phyloP scores from a whole-genome alignment of 2,329 filamentous ascomycete genomes.

The Beauveria australis region DNA sequence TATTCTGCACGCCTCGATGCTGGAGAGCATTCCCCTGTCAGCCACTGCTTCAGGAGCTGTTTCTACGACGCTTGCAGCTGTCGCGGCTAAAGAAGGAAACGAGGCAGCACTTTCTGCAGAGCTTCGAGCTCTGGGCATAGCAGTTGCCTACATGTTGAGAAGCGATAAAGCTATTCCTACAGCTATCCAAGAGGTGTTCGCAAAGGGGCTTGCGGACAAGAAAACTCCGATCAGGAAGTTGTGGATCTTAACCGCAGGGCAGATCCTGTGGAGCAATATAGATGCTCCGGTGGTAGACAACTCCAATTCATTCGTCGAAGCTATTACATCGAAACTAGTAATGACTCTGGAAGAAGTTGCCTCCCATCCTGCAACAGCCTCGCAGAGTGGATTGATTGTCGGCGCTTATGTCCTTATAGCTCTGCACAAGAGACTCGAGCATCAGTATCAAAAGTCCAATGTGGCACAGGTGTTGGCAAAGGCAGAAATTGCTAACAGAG shows the following conservation, averaged over 20 bases:
- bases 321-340: slow-evolving; percentile 46
- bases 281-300: slow-evolving; percentile 38
- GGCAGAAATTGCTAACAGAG: slow-evolving; percentile 54
- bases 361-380: slow-evolving; percentile 68
- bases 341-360: slow-evolving; percentile 70
- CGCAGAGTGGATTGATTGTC: slow-evolving; percentile 75
- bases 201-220: slow-evolving; percentile 82
- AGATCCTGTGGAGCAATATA: slow-evolving; percentile 54
- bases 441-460: slow-evolving; percentile 45
- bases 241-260: slow-evolving; percentile 71
- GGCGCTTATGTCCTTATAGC: slow-evolving; percentile 68
- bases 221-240: slow-evolving; percentile 66
- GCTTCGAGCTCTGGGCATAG: slow-evolving; percentile 60
- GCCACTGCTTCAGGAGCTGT: slow-evolving; percentile 57
- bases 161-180: slow-evolving; percentile 55
- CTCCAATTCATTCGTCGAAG: slow-evolving; percentile 43
- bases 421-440: slow-evolving; percentile 48
- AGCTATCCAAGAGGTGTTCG: slow-evolving; percentile 58
- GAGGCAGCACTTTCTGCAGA: slow-evolving; percentile 74
- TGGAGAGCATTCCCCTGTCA: slow-evolving; percentile 56
- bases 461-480: slow-evolving; percentile 42
- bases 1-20: slow-evolving; percentile 71
- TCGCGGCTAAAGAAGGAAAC: slow-evolving; percentile 79
- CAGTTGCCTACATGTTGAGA: slow-evolving; percentile 54
- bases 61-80: slow-evolving; percentile 54